Evolutionary conservation across 768 basidiomycete species (phyloP), one percentile per base, ranked within the genome.

Genomic region (Sporobolomyces roseus): DNA sequence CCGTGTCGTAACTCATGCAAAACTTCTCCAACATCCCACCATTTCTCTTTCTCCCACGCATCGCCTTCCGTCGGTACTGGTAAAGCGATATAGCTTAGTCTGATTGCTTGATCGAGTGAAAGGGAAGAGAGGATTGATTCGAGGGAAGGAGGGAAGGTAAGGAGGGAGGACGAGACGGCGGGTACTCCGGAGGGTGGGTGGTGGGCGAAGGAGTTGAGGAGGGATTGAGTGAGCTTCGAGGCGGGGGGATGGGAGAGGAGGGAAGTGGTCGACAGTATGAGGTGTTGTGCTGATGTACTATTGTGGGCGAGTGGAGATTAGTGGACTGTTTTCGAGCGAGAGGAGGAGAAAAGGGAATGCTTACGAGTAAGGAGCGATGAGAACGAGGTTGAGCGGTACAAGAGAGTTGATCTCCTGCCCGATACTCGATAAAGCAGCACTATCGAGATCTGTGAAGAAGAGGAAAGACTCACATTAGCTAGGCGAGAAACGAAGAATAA

Each of bases 361-460:
- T 9, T 9, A 41, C 38, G 38, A 41, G 38, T 41, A 41, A 41
- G 17, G 38, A 41, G n/a, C n/a, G 29, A 69, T 23, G 45, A 69
- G 45, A 33, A 69, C 25, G 21, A 69, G n/a, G 1, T 56, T 38
- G 13, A 50, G 51, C 2, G 68, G 63, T 4, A 55, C 33, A 33
- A 69, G 32, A 4, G 56, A 41, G 45, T 61, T 53, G 63, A 69
- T 54, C 63, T 69, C 68, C 5, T 3, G 3, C 10, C 45, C 63
- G 27, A 69, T 10, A 17, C 7, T 5, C 14, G 38, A 45, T 27
- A 63, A 29, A 17, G 23, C 19, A 8, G 29, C 2, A 2, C 4
- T 8, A 30, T 53, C 61, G 23, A 33, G 23, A 35, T 46, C 48
- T 49, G 55, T 43, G 45, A 46, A 21, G 17, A 41, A 36, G 55